Percentiles rank a stretch among this genome's conserved stretches.
Evolutionary conservation across 2,329 filamentous ascomycete species (phyloP).

Genomic region (Botrytis hyacinthi): DNA sequence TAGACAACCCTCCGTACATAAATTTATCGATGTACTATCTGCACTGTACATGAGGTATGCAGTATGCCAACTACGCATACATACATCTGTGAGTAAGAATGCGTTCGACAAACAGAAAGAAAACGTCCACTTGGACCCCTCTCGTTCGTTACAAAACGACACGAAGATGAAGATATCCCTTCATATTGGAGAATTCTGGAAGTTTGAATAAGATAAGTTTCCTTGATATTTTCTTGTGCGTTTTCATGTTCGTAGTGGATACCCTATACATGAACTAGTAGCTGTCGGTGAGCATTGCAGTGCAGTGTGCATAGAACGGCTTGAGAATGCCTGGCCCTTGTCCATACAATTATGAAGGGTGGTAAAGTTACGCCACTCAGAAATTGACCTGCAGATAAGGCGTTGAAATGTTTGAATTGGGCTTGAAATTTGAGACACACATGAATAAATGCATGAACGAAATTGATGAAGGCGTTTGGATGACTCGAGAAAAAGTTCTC

Average conservation of each 20-base stretch:
- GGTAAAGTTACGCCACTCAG: background rate
- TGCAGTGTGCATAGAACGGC: background rate
- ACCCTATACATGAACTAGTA: background rate
- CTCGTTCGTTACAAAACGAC: background rate
- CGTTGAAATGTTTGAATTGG: background rate
- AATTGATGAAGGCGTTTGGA: background rate
- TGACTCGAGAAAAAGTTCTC: background rate
- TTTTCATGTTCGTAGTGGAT: conserved; percentile 4
- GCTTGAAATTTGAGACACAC: background rate
- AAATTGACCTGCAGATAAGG: conserved; percentile 6
- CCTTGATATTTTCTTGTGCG: background rate
- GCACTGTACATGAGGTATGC: background rate
- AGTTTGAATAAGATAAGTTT: background rate
- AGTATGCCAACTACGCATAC: background rate
- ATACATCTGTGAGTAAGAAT: conserved; percentile 1
- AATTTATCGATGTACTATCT: background rate
- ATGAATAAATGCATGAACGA: conserved; percentile 2
- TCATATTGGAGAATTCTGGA: background rate
- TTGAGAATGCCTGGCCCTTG: background rate
- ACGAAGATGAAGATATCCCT: background rate
- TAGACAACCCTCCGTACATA: background rate
- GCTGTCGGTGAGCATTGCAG: conserved; percentile 6
- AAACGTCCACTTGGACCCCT: conserved; percentile 6
- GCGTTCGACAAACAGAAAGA: background rate
- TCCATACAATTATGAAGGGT: background rate